Evolutionary conservation across 805 yeast genomes (phyloP), one percentile per base, ranked within the genome.

Genomic region (Kazachstania taianensis): DNA sequence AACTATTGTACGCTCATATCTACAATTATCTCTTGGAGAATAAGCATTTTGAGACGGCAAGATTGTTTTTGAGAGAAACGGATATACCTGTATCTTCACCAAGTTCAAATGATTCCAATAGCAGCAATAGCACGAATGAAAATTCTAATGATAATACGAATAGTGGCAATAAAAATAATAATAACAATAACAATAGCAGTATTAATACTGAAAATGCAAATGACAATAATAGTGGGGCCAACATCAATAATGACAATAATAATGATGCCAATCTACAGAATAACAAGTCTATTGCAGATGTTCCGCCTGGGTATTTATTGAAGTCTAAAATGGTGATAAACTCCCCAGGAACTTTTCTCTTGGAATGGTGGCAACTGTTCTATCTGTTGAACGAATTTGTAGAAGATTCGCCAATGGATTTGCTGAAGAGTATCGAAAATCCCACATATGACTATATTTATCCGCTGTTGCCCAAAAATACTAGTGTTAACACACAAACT

Each of bases 281-380:
- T 4, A 35, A 22, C 5, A n/a, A n/a, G n/a, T n/a, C n/a, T n/a
- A n/a, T n/a, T n/a, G n/a, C n/a, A n/a, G n/a, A n/a, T n/a, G 26
- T 40, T 15, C 33, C 37, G 4, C 35, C 39, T 13, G 35, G 39
- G 30, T 37, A 41, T n/a, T 30, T 46, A 29, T 30, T 45, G 26
- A 37, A 40, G 22, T 33, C 51, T 5, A 57, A 65, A 38, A 65
- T 63, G 66, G 49, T 66, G 25, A 62, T 63, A 58, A 55, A 63
- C 22, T 57, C 66, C 1, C 61, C 63, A 4, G 72, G 69, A 15
- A 63, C 74, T 0, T 70, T 71, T 41, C 49, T 73, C 10, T 50
- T 68, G 32, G 77, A 73, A 42, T 73, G 79, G 79, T 73, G 77
- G 75, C 63, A 66, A 34, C 36, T 37, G 19, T 46, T 73, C 10